phyloP scores from a whole-genome alignment of 176 grass and related monocot species.

The Triticum aestivum region DNA sequence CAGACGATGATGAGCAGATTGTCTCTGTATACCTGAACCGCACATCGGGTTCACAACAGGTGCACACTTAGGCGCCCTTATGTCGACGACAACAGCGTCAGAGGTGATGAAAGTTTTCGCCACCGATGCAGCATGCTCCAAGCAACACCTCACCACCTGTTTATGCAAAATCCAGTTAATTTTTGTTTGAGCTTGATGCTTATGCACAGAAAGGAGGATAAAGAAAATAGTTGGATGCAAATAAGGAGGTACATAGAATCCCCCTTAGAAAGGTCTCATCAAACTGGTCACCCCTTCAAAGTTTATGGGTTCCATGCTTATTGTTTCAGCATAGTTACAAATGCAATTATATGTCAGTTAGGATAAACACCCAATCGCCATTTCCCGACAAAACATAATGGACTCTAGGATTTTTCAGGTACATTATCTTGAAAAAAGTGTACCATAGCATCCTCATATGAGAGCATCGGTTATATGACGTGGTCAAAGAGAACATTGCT shows the following conservation, averaged over 20 bases:
- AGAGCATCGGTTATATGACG: not conserved
- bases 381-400: not conserved
- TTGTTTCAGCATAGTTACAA: too few species aligned
- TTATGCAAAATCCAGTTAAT: not conserved
- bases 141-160: constrained; percentile 82
- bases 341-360: not conserved
- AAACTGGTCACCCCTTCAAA: not conserved
- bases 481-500: not conserved
- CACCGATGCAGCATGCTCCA: constrained; percentile 77
- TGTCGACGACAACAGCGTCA: not conserved
- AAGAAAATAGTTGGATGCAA: not conserved
- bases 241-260: not conserved
- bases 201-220: not conserved
- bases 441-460: not conserved
- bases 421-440: not conserved
- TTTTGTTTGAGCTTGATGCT: not conserved
- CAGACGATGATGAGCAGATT: not conserved
- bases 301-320: not conserved
- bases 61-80: not conserved
- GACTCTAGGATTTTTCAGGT: not conserved
- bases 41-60: not conserved
- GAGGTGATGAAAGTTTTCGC: constrained; percentile 51
- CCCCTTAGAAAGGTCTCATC: not conserved
- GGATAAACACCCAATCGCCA: not conserved
- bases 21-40: not conserved